Base-by-base conservation (phyloP, 2,329 filamentous ascomycete genomes). In the Ophiosphaerella herpotricha region DNA sequence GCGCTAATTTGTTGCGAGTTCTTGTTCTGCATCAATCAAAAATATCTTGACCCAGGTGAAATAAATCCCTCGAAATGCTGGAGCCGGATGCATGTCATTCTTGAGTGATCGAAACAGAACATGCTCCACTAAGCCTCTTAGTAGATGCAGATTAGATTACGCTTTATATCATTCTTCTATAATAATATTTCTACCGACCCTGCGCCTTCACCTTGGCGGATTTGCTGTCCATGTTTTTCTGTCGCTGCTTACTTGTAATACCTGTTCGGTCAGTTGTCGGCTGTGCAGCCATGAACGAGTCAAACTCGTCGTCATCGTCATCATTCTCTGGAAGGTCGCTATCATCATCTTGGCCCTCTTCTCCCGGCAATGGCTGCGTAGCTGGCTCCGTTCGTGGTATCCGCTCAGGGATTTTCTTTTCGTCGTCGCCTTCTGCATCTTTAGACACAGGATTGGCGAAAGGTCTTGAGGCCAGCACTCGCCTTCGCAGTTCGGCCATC, bases 201-300 rank as follows among this genome's bases (percentile, higher is more conserved):
- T 54, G 43, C 23, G 69, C 66, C 34, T 64, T 66, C 8, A 70
- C 54, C 21, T 46, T 64, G 4, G 60, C 66, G 32, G 60, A 52
- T 45, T 60, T 69, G 18, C 48, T 49, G 40, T 66, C 63, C 51
- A 71, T 46, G 40, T 76, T 79, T 53, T 81, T 78, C 43, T 60
- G 59, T 37, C 80, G 77, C 69, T 87, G 80, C 60, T 84, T 85
- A 2, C 84, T 82, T 35, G 80, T 76, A 38, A 88, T 86, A 0
- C 93, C 93, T 11, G 89, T 89, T 46, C 88, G 84, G 70, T 97
- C 93, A 0, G 92, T 97, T 14, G 95, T 85, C 0, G 91, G 91
- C 3, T 90, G 93, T 0, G 94, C 93, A 61, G 92, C 85, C 67
- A 97, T 96, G 72, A 99, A 95, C 59, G 88, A 88, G 67, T 97